Conservation (phyloP, 2,329 filamentous ascomycete genomes). For the Furcasterigmium furcatum region DNA sequence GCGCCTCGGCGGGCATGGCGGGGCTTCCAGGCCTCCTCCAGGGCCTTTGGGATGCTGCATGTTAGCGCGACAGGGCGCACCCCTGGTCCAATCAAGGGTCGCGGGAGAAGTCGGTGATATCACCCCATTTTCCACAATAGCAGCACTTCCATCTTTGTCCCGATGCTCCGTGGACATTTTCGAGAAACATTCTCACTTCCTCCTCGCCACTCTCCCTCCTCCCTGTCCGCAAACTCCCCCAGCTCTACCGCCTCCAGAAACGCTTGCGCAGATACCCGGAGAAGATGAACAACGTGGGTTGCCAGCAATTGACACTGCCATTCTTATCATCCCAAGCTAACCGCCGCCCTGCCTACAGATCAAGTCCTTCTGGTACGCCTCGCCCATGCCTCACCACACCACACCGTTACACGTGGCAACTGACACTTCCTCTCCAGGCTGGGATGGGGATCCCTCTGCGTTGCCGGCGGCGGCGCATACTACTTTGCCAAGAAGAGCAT, state of each 20-base stretch:
- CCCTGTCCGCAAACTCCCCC: neutral
- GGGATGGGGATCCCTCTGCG: slow-evolving; percentile 87
- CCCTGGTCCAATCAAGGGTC: neutral
- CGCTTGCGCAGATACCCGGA: slow-evolving; percentile 8
- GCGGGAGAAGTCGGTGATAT: slow-evolving; percentile 4
- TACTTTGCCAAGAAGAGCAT: slow-evolving; percentile 94
- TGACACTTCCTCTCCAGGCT: slow-evolving; percentile 52
- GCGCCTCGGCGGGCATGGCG: too few species aligned
- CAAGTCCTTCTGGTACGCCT: slow-evolving; percentile 62
- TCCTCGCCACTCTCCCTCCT: neutral
- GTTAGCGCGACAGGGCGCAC: too few species aligned
- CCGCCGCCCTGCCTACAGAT: slow-evolving; percentile 37
- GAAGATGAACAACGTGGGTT: slow-evolving; percentile 54
- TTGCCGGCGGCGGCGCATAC: slow-evolving; percentile 87
- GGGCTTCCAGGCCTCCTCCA: too few species aligned
- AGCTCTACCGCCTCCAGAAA: too few species aligned
- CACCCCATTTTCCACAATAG: slow-evolving; percentile 4
- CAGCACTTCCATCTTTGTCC: too few species aligned
- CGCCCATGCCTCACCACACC: neutral
- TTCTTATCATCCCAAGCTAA: slow-evolving; percentile 15
- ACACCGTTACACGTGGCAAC: slow-evolving; percentile 3
- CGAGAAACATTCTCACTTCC: too few species aligned
- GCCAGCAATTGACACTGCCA: neutral
- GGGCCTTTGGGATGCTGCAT: too few species aligned
- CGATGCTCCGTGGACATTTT: slow-evolving; percentile 2